These are phyloP conservation scores for Colletotrichum lupini DNA, from an alignment of 2,329 filamentous ascomycete genomes.

Conservation along the genomic window DNA sequence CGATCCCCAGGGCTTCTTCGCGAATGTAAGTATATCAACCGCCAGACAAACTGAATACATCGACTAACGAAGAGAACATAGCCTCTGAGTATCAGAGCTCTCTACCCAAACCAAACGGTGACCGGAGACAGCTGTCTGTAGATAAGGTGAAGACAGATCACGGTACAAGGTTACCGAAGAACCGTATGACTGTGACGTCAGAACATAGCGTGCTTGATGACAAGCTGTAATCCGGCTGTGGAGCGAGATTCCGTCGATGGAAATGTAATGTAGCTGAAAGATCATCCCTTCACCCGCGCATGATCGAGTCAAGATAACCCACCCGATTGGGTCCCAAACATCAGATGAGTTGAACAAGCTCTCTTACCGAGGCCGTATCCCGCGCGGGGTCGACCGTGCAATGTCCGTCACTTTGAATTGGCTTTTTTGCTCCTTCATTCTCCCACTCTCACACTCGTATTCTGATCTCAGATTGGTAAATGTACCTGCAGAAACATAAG, in stretches of 20 bases:
- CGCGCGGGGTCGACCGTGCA: not conserved
- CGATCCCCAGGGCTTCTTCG: conserved; percentile 29
- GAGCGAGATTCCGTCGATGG: not conserved
- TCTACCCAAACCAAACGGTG: not conserved
- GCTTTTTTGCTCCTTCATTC: not conserved
- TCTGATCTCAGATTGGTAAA: not conserved
- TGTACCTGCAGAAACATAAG: not conserved
- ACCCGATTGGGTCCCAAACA: not conserved
- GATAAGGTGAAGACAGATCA: not conserved
- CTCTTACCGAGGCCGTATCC: not conserved
- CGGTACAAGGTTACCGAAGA: not conserved
- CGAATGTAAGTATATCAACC: not conserved
- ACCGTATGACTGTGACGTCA: not conserved
- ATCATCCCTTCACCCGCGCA: not conserved
- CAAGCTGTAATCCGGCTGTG: not conserved
- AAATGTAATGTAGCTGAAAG: not conserved
- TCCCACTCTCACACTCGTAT: not conserved
- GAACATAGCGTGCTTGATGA: not conserved
- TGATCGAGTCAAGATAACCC: not conserved
- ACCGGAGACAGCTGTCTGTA: not conserved
- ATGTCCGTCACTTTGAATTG: not conserved
- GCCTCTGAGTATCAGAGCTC: not conserved
- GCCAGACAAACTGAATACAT: not conserved
- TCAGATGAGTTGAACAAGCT: conserved; percentile 9
- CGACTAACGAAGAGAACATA: not conserved